These are phyloP conservation scores for Priceomyces medius DNA, from an alignment of 805 yeast species.

Conservation along the genomic window DNA sequence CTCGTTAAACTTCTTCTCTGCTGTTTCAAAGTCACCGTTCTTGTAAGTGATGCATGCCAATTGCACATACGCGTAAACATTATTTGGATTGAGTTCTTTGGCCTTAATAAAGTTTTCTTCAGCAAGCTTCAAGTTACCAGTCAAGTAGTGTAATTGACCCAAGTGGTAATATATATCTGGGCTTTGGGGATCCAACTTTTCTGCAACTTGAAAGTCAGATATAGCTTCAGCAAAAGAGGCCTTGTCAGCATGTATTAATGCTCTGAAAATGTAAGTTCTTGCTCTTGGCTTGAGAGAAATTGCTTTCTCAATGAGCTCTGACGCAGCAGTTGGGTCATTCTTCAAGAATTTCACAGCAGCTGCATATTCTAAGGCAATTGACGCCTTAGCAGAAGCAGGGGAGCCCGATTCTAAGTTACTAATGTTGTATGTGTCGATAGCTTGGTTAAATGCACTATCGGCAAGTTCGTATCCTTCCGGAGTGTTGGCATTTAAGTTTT, in stretches of 20 bases:
- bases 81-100: conserved; percentile 67
- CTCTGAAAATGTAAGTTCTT: conserved; percentile 78
- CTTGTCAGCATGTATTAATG: conserved; percentile 79
- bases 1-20: conserved; percentile 64
- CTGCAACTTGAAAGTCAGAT: conserved; percentile 69
- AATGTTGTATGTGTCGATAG: conserved; percentile 48
- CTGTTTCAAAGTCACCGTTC: conserved; percentile 57
- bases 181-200: conserved; percentile 61
- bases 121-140: conserved; percentile 73
- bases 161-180: conserved; percentile 90
- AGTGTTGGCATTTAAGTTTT: conserved; percentile 50
- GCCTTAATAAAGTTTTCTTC: conserved; percentile 73
- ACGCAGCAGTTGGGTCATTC: conserved; percentile 65
- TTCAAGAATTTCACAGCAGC: conserved; percentile 84
- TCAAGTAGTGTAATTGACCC: conserved; percentile 86
- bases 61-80: conserved; percentile 86
- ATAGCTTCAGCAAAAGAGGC: conserved; percentile 59
- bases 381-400: conserved; percentile 41
- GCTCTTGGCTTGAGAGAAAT: conserved; percentile 70
- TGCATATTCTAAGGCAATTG: conserved; percentile 78
- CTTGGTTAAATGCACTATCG: conserved; percentile 56
- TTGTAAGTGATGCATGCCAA: conserved; percentile 89
- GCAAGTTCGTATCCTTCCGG: conserved; percentile 63
- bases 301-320: conserved; percentile 62
- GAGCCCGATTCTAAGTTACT: conserved; percentile 31